Conservation (phyloP, 352 stramenopile genomes). For the Pythium rishiriense region DNA sequence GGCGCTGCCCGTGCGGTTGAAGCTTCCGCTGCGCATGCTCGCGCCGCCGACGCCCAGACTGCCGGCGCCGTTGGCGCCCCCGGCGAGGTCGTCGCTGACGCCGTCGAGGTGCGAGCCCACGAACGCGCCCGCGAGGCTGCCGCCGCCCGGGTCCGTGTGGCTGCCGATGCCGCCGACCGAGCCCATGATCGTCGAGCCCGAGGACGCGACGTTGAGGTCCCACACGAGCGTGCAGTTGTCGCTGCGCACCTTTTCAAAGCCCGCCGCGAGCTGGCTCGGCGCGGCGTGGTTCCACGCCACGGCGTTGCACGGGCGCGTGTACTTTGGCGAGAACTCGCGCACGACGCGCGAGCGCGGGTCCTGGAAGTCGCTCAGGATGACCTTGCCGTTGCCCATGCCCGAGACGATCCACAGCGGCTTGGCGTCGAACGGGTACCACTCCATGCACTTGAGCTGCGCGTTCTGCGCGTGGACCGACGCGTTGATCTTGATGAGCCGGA, state of each 20-base stretch:
- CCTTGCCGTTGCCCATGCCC: constrained; percentile 73
- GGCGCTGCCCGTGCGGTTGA: constrained; percentile 12
- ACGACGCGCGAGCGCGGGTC: constrained; percentile 60
- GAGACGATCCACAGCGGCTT: constrained; percentile 78
- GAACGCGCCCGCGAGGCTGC: constrained; percentile 12
- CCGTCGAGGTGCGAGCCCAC: constrained; percentile 27
- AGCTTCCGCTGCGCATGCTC: constrained; percentile 8
- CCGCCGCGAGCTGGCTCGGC: constrained; percentile 74
- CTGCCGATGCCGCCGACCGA: constrained; percentile 15
- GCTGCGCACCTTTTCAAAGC: constrained; percentile 87
- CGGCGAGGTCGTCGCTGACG: constrained; percentile 16
- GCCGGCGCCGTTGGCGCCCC: background rate
- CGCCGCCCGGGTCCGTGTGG: background rate
- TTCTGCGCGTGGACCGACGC: constrained; percentile 31
- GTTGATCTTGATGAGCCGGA: constrained; percentile 77
- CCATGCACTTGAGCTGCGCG: constrained; percentile 79
- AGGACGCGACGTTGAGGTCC: constrained; percentile 65
- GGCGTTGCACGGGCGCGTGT: constrained; percentile 79
- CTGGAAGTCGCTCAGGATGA: constrained; percentile 83
- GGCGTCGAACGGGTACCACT: constrained; percentile 78
- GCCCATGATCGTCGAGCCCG: constrained; percentile 27
- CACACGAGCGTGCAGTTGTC: constrained; percentile 86
- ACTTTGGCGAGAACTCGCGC: constrained; percentile 81
- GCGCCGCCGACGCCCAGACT: constrained; percentile 9
- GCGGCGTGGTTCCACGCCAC: constrained; percentile 81